These are phyloP conservation scores for Aspergillus ochraceoroseus DNA, from an alignment of 2,329 filamentous ascomycete genomes.

Conservation along the genomic window DNA sequence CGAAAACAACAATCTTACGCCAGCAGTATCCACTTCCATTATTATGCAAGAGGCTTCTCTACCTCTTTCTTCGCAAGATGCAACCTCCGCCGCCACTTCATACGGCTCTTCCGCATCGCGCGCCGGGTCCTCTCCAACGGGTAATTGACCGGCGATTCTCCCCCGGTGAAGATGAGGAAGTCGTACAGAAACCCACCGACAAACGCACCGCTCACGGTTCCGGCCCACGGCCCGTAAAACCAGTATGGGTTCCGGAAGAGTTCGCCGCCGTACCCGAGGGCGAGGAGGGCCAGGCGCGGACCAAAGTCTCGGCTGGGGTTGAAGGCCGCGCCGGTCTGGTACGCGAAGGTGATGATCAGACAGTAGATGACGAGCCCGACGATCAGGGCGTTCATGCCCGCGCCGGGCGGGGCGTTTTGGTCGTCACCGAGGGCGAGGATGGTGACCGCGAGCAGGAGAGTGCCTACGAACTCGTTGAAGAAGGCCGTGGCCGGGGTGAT, in stretches of 20 bases:
- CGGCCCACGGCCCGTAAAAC: slow-evolving; percentile 46
- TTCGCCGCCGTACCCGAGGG: slow-evolving; percentile 43
- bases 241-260: slow-evolving; percentile 45
- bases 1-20: too few relatives aligned
- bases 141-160: slow-evolving; percentile 51
- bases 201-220: slow-evolving; percentile 37
- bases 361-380: slow-evolving; percentile 43
- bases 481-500: slow-evolving; percentile 41
- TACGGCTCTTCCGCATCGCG: slow-evolving; percentile 44
- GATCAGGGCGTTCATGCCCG: slow-evolving; percentile 51
- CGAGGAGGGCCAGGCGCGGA: slow-evolving; percentile 45
- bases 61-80: slow-evolving; percentile 20
- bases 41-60: too few relatives aligned
- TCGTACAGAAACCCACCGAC: slow-evolving; percentile 50
- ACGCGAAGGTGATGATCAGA: slow-evolving; percentile 39
- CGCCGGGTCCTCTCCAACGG: slow-evolving; percentile 43
- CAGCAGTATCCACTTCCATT: too few relatives aligned
- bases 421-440: slow-evolving; percentile 47
- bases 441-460: slow-evolving; percentile 39
- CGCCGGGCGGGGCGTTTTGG: slow-evolving; percentile 47
- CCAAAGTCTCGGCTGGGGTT: slow-evolving; percentile 51
- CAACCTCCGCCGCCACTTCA: slow-evolving; percentile 30
- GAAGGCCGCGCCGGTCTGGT: slow-evolving; percentile 47
- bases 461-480: slow-evolving; percentile 48
- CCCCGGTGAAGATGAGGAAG: slow-evolving; percentile 48